Conservation (phyloP, 495 filamentous ascomycete species). For the Recurvomyces mirabilis region DNA sequence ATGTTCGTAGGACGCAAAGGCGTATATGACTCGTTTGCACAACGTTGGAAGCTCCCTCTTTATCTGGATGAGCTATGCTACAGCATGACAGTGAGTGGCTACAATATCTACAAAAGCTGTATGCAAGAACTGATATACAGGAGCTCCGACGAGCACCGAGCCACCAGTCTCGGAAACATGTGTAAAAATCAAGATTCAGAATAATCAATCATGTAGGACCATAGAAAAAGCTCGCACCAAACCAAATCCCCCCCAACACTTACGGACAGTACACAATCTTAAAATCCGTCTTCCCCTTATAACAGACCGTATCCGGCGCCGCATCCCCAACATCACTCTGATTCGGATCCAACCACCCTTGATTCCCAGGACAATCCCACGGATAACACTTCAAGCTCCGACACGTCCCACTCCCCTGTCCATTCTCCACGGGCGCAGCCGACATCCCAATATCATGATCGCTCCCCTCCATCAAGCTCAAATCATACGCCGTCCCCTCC, state of each 20-base stretch:
- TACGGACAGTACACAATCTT: slow-evolving; percentile 14
- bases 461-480: slow-evolving; percentile 10
- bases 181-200: too few relatives aligned
- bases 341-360: slow-evolving; percentile 7
- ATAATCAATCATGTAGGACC: too few relatives aligned
- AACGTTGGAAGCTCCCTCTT: too few relatives aligned
- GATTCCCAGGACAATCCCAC: not conserved
- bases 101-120: too few relatives aligned
- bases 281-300: slow-evolving; percentile 9
- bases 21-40: too few relatives aligned
- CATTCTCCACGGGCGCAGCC: not conserved
- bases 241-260: too few relatives aligned
- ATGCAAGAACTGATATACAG: too few relatives aligned
- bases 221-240: not conserved
- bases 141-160: too few relatives aligned
- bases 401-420: slow-evolving; percentile 1
- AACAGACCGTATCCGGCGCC: slow-evolving; percentile 13
- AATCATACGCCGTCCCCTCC: slow-evolving; percentile 15
- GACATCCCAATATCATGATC: slow-evolving; percentile 7
- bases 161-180: too few relatives aligned
- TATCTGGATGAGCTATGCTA: too few relatives aligned
- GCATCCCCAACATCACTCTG: slow-evolving; percentile 4
- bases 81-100: too few relatives aligned
- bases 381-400: slow-evolving; percentile 1
- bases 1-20: too few relatives aligned